A percentile compares a stretch with the other conserved stretches of the same genome.
Conservation (phyloP, 1,284 basidiomycete species). For the Trametes sp. region DNA sequence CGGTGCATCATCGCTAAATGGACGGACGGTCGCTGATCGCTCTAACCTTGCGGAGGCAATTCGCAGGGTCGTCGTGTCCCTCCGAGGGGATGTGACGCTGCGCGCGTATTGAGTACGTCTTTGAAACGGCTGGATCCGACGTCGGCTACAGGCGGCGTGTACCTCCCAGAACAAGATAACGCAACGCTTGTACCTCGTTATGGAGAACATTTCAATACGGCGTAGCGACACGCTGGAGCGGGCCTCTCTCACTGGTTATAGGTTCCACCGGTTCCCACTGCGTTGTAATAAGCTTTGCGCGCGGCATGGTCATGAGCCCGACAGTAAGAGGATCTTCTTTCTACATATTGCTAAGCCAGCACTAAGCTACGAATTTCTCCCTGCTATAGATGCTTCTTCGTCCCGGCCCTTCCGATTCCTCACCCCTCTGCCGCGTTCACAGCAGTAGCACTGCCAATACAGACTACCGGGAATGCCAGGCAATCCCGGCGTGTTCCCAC, state of each 20-base stretch:
- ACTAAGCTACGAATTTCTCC: background rate
- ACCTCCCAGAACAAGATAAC: conserved; percentile 2
- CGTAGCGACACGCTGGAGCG: background rate
- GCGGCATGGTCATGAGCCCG: background rate
- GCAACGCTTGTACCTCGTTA: conserved; percentile 1
- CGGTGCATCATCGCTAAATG: conserved; percentile 15
- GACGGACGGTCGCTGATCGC: conserved; percentile 5
- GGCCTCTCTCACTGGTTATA: background rate
- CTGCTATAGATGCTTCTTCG: background rate
- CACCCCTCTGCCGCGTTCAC: background rate
- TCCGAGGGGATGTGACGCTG: conserved; percentile 1
- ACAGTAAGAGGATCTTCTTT: background rate
- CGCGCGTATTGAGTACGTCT: background rate
- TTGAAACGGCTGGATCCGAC: background rate
- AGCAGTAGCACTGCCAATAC: background rate
- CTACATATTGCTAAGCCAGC: background rate
- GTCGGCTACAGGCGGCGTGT: background rate
- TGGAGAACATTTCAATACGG: background rate
- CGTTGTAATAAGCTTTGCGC: background rate
- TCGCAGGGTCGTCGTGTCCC: background rate
- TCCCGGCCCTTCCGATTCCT: background rate
- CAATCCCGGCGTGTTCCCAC: background rate
- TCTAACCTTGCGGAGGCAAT: background rate
- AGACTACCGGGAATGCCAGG: background rate
- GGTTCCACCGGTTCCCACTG: background rate